Base-by-base conservation (phyloP, 495 filamentous ascomycete species). In the Jackrogersella minutella region DNA sequence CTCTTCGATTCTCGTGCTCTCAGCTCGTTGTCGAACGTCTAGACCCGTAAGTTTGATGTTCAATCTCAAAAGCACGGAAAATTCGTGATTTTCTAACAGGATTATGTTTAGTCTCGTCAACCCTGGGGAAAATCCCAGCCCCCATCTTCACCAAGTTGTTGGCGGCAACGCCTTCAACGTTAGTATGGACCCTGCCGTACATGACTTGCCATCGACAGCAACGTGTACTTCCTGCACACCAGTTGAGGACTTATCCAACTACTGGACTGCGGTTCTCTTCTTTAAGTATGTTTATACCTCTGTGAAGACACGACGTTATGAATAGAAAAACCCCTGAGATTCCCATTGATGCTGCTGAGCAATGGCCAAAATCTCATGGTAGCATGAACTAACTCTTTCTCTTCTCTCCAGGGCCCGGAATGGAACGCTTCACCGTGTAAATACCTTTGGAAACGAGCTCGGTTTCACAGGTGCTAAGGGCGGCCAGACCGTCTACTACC, bases 11-110 rank as follows among this genome's bases (percentile, higher is more conserved):
- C 64, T 77, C 77, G 2, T 81, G 79, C 68, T 71, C 79, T 11
- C 77, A 77, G 59, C 77, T 79, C n/a, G 75, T 78, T 5, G 76
- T 81, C 36, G 77, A 81, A 47, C 78, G 79, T 54, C 73, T 81
- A 41, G 79, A 81, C 59, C 79, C 78, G 69, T 77, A 71, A 60
- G 73, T 56, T 30, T 8, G 9, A 39, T 26, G 21, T 10, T 17
- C 17, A 8, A 55, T 13, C 21, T 22, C 13, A 5, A 34, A 28
- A 17, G 37, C n/a, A 34, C 8, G 3, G 5, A 36, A 7, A 47
- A 33, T 30, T n/a, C 17, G n/a, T 2, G 10, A 14, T 14, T 54
- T 55, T 59, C 67, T 61, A 66, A 68, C 40, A n/a, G 14, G 51
- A n/a, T 41, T 9, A n/a, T 44, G 6, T 17, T 21, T 28, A 76